Percentiles rank a stretch among this genome's conserved stretches.
phyloP scores from a whole-genome alignment of 2,329 filamentous ascomycete species.

The Talaromyces verruculosus region DNA sequence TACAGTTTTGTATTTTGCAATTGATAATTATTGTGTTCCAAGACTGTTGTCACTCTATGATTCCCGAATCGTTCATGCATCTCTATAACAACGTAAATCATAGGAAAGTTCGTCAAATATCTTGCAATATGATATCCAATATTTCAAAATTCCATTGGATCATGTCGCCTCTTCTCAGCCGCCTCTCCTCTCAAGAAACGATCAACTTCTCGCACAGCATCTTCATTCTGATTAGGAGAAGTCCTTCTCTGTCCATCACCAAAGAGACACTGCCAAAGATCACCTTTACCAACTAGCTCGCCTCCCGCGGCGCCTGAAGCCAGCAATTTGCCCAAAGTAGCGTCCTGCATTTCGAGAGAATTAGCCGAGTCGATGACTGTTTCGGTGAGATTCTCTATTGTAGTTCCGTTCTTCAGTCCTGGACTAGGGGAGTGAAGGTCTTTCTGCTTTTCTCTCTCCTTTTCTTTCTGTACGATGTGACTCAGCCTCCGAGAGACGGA shows the following conservation, averaged over 20 bases:
- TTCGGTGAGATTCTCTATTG: conserved; percentile 47
- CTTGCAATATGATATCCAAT: neutral
- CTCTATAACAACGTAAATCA: neutral
- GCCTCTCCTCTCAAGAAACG: conserved; percentile 57
- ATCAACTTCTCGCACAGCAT: conserved; percentile 47
- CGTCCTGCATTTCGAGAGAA: conserved; percentile 75
- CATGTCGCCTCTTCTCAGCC: conserved; percentile 48
- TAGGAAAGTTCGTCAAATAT: conserved; percentile 2
- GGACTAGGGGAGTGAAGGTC: conserved; percentile 31
- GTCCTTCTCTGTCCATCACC: conserved; percentile 50
- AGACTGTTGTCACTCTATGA: neutral
- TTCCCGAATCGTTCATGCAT: neutral
- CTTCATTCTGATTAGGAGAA: conserved; percentile 25
- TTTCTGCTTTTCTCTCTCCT: conserved; percentile 37
- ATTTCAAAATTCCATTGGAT: neutral
- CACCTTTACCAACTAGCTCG: conserved; percentile 73
- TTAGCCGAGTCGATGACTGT: conserved; percentile 79
- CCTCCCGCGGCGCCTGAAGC: conserved; percentile 66
- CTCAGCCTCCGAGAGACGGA: conserved; percentile 75
- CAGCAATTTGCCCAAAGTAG: conserved; percentile 68
- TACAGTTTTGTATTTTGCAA: neutral
- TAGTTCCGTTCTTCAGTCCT: conserved; percentile 32
- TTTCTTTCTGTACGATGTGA: conserved; percentile 62
- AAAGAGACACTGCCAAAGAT: conserved; percentile 89
- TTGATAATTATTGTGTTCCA: neutral